Evolutionary conservation across 148 eudicot genomes (phyloP).

Genomic region (Nepenthes mirabilis): DNA sequence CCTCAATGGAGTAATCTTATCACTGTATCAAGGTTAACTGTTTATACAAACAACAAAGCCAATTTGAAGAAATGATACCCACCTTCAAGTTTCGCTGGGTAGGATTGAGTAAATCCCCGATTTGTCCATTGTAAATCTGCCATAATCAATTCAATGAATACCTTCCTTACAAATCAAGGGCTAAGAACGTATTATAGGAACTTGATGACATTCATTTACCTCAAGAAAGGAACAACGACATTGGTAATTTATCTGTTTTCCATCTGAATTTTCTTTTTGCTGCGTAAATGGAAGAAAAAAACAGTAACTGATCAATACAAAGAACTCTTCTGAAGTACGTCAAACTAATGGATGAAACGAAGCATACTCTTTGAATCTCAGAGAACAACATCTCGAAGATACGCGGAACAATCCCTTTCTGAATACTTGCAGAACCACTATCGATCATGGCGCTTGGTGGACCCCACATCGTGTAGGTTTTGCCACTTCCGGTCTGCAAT

Average conservation of each 20-base stretch:
- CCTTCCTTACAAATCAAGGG: neutral
- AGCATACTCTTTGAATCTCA: slow-evolving; percentile 66
- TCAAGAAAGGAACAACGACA: slow-evolving; percentile 97
- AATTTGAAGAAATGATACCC: neutral
- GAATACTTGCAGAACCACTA: slow-evolving; percentile 33
- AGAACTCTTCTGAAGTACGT: neutral
- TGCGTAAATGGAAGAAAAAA: slow-evolving; percentile 6
- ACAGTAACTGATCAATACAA: neutral
- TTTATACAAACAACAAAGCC: neutral
- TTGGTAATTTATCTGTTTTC: slow-evolving; percentile 63
- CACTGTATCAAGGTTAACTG: too few species aligned
- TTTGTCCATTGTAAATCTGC: slow-evolving; percentile 77
- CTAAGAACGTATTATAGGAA: neutral
- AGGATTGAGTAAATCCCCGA: slow-evolving; percentile 90
- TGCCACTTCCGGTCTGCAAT: slow-evolving; percentile 86
- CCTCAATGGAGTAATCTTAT: too few species aligned
- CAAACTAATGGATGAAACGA: neutral
- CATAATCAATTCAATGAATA: slow-evolving; percentile 2
- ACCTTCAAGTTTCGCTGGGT: slow-evolving; percentile 77
- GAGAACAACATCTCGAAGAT: slow-evolving; percentile 75
- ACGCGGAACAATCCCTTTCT: slow-evolving; percentile 82
- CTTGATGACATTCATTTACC: slow-evolving; percentile 28
- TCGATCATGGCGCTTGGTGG: slow-evolving; percentile 92
- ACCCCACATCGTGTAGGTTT: slow-evolving; percentile 98
- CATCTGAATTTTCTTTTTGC: slow-evolving; percentile 54